Evolutionary conservation across 139 green algal genomes (phyloP).

Genomic region (Asterochloris sp.): DNA sequence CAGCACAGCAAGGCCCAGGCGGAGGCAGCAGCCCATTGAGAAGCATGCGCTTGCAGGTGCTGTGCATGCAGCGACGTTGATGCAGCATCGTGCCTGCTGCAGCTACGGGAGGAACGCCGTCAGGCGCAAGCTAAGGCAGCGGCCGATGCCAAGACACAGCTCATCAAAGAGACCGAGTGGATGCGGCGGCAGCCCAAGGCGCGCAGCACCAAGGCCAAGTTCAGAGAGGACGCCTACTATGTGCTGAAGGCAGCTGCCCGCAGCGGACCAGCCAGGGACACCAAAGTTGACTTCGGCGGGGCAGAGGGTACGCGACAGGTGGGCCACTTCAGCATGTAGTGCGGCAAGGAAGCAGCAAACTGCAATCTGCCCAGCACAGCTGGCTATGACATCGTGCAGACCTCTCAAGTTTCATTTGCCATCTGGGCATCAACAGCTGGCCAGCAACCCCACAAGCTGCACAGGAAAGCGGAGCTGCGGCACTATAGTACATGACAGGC

Average conservation of each 20-base stretch:
- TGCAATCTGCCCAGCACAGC: too few species aligned
- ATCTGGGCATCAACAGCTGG: too few species aligned
- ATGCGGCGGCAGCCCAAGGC: slow-evolving; percentile 80
- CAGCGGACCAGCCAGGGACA: slow-evolving; percentile 38
- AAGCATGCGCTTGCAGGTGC: too few species aligned
- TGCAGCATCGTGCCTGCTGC: background rate
- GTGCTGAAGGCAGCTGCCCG: slow-evolving; percentile 44
- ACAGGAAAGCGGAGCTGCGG: too few species aligned
- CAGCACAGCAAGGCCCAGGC: too few species aligned
- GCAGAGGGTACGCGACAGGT: slow-evolving; percentile 37
- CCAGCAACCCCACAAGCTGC: too few species aligned
- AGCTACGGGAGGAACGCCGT: slow-evolving; percentile 46
- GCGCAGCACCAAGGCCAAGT: slow-evolving; percentile 31
- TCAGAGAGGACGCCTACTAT: slow-evolving; percentile 40
- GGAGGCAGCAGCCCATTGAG: too few species aligned
- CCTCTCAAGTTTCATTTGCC: too few species aligned
- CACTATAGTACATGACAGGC: too few species aligned
- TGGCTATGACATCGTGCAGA: too few species aligned
- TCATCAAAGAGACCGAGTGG: slow-evolving; percentile 74
- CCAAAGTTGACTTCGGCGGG: slow-evolving; percentile 42
- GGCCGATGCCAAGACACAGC: slow-evolving; percentile 53
- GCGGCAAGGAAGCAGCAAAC: too few species aligned
- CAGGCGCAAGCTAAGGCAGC: slow-evolving; percentile 48
- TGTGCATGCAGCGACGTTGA: too few species aligned
- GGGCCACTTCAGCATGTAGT: background rate